Evolutionary conservation across 805 yeast species (phyloP).

Genomic region (Wickerhamiella australiensis): DNA sequence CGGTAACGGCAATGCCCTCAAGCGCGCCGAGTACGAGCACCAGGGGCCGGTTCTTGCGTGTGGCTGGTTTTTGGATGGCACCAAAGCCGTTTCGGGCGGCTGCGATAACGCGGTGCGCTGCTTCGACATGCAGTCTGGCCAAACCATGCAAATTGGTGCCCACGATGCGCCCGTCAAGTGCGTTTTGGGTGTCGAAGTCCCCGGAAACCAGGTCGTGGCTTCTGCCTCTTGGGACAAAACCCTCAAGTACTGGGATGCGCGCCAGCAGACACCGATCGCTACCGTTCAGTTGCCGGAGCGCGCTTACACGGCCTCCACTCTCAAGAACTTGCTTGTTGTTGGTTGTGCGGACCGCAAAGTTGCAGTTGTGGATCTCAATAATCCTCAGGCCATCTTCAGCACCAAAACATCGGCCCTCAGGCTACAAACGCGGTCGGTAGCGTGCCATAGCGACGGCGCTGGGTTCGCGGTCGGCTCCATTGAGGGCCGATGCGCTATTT

Average conservation of each 20-base stretch:
- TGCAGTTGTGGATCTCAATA: conserved; percentile 55
- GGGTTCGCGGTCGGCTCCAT: conserved; percentile 89
- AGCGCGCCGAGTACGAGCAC: conserved; percentile 81
- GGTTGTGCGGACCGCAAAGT: conserved; percentile 87
- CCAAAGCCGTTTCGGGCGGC: conserved; percentile 79
- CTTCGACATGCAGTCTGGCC: conserved; percentile 73
- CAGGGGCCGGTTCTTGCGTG: conserved; percentile 76
- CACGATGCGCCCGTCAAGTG: conserved; percentile 72
- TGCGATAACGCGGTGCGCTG: conserved; percentile 78
- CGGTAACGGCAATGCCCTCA: conserved; percentile 61
- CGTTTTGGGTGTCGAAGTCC: conserved; percentile 68
- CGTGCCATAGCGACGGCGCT: conserved; percentile 82
- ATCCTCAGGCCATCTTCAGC: conserved; percentile 75
- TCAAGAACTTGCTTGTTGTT: conserved; percentile 74
- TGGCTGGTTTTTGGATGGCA: conserved; percentile 77
- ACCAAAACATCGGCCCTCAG: conserved; percentile 65
- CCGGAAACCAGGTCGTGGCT: conserved; percentile 62
- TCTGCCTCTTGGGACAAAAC: conserved; percentile 97
- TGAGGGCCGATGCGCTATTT: conserved; percentile 93
- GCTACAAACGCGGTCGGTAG: conserved; percentile 72
- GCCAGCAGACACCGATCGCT: conserved; percentile 64
- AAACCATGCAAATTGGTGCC: conserved; percentile 68
- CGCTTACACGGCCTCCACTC: conserved; percentile 77
- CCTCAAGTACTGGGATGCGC: conserved; percentile 85
- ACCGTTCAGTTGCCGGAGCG: conserved; percentile 79